Base-by-base conservation (phyloP, 176 grass and related monocot genomes). In the Guadua angustifolia region DNA sequence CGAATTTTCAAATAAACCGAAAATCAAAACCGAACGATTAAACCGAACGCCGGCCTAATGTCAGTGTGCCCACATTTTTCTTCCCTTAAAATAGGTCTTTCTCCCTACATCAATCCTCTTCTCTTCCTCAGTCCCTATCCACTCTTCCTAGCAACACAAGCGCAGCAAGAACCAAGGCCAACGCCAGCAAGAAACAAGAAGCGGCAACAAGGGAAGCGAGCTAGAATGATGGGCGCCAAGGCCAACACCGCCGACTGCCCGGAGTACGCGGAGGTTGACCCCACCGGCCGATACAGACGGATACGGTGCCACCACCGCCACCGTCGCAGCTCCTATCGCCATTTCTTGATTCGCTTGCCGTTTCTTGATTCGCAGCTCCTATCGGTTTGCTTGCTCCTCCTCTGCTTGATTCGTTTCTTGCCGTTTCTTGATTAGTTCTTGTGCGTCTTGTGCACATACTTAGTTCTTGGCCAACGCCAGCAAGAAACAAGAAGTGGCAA, bases 261-360 rank as follows among this genome's bases (percentile, higher is more conserved):
- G 74, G 95, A 89, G 74, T 94, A 95, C 75, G 96, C 91, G 4
- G 96, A 99, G 82, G 84, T 95, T 73, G 93, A 99, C 82, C 96
- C 93, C 26, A 92, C 89, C 52, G 96, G 91, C 17, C 90, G 91
- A 89, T 99, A 99, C 86, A 93, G 89, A 83, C 88, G 96, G 96
- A 93, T 99, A 94, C 76, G 88, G 83, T 71, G 0, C 86, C 51
- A 1, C 81, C 51, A 58, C 22, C 77, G 0, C 86, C 51, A 1
- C 81, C 51, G 8, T n/a, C n/a, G n/a, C n/a, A n/a, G n/a, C n/a
- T n/a, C n/a, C n/a, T n/a, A n/a, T n/a, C n/a, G n/a, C 74, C 70
- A 18, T 78, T 87, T 82, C 66, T 93, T 24, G 50, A 56, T 85
- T 80, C 46, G 21, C 39, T 35, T 47, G n/a, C 56, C n/a, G n/a